Evolutionary conservation across 1,284 basidiomycete genomes (phyloP), one percentile per base, ranked within the genome.

Genomic region (Trichosporon sp.): DNA sequence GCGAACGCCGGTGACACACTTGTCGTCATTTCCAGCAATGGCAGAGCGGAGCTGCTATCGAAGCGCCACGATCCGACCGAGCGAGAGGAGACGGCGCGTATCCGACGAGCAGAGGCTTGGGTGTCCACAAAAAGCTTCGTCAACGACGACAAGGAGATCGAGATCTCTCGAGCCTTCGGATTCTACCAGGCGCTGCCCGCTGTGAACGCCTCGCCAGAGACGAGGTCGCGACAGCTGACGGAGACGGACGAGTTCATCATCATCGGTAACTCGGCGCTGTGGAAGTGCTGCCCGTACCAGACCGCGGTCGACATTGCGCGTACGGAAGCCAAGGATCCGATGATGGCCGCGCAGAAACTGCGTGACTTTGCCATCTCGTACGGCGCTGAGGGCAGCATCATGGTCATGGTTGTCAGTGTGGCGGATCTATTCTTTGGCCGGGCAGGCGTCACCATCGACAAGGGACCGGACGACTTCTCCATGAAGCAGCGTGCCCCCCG

Each of bases 351-450:
- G 0, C 95, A 64, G 81, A 98, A 97, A 82, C 82, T 99, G 60
- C 86, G 96, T 61, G 96, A 99, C 79, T 91, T 97, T 71, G 94
- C 96, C 10, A 91, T 99, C 74, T 93, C 92, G 72, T 98, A 98
- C 79, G 96, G 96, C 13, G 94, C 94, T 9, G 89, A 92, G 69
- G 91, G 92, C 14, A 92, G 89, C 67, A 89, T 91, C 64, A 96
- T 98, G 93, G 94, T 99, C 80, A 98, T 99, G 95, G 93, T 98
- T 36, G 87, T 99, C 70, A 87, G 87, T 57, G 84, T 97, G 14
- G 86, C 86, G 11, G 92, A 92, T 73, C 81, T 95, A 33, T 93
- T 95, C 83, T 82, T 82, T 32, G 78, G 81, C 11, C 73, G 80
- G 9, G 72, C 40, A 3, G 33, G 57, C 13, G 10, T 36, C 8